These are phyloP conservation scores for Penicillium samsonianum DNA, from an alignment of 495 filamentous ascomycete genomes.

Conservation along the genomic window DNA sequence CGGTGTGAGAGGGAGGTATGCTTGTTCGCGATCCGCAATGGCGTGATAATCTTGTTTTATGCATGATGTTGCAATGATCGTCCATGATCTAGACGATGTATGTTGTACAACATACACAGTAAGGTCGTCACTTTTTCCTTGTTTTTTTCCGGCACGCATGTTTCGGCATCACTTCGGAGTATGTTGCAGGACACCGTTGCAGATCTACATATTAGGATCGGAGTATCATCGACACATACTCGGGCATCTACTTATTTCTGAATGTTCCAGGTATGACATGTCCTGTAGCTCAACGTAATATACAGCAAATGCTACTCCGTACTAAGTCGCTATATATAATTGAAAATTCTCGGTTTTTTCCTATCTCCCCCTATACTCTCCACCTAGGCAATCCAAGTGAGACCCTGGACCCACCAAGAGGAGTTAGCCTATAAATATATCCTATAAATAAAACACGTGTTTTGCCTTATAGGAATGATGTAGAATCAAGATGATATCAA, in stretches of 20 bases:
- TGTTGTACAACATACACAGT: background rate
- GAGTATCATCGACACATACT: background rate
- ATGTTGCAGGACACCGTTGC: constrained; percentile 2
- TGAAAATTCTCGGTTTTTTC: background rate
- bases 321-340: no score
- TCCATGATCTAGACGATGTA: background rate
- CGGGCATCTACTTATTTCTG: background rate
- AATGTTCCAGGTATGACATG: background rate
- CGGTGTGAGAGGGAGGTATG: constrained; percentile 19
- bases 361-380: background rate
- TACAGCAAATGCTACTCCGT: no score
- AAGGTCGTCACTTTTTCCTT: background rate
- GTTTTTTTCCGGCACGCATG: background rate
- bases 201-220: constrained; percentile 10
- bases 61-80: background rate
- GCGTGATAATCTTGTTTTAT: constrained; percentile 1
- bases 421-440: background rate
- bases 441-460: constrained; percentile 3
- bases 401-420: constrained; percentile 15
- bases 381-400: constrained; percentile 2
- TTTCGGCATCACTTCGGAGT: no score
- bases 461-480: background rate
- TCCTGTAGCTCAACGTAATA: background rate
- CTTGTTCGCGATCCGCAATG: constrained; percentile 4
- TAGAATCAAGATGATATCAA: background rate